phyloP scores from a whole-genome alignment of 768 basidiomycete species.

The Lentinula lateritia region DNA sequence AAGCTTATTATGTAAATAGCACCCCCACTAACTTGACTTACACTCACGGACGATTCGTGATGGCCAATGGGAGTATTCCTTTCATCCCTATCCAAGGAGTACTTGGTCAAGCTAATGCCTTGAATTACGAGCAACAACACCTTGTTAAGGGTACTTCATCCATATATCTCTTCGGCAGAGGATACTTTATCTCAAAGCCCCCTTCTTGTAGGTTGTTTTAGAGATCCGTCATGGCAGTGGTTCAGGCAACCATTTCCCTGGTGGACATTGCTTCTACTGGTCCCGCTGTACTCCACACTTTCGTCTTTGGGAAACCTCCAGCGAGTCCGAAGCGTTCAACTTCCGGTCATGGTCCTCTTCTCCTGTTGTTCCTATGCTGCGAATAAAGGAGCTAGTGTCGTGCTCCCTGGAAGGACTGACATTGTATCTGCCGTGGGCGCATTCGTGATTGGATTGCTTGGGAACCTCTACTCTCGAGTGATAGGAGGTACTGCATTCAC shows the following conservation, averaged over 20 bases:
- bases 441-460: conserved; percentile 71
- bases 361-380: conserved; percentile 72
- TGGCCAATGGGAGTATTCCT: conserved; percentile 40
- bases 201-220: conserved; percentile 55
- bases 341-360: conserved; percentile 73
- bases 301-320: conserved; percentile 78
- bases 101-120: conserved; percentile 37
- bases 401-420: conserved; percentile 63
- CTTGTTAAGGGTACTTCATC: conserved; percentile 42
- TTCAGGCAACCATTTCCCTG: conserved; percentile 72
- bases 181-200: not conserved
- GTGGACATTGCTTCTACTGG: conserved; percentile 76
- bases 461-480: conserved; percentile 75
- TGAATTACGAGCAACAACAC: conserved; percentile 30
- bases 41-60: conserved; percentile 49
- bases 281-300: conserved; percentile 69
- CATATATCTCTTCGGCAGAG: not conserved
- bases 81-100: conserved; percentile 33
- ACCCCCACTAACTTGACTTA: conserved; percentile 33
- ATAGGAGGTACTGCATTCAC: conserved; percentile 82
- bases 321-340: conserved; percentile 60
- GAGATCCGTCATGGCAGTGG: conserved; percentile 73
- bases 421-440: conserved; percentile 77
- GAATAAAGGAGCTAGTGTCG: conserved; percentile 55
- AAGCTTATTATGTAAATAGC: conserved; percentile 43